A percentile compares a stretch with the other conserved stretches of the same genome.
Conservation (phyloP, 225 moss, liverwort and hornwort genomes). For the Thuidium tamariscinum region DNA sequence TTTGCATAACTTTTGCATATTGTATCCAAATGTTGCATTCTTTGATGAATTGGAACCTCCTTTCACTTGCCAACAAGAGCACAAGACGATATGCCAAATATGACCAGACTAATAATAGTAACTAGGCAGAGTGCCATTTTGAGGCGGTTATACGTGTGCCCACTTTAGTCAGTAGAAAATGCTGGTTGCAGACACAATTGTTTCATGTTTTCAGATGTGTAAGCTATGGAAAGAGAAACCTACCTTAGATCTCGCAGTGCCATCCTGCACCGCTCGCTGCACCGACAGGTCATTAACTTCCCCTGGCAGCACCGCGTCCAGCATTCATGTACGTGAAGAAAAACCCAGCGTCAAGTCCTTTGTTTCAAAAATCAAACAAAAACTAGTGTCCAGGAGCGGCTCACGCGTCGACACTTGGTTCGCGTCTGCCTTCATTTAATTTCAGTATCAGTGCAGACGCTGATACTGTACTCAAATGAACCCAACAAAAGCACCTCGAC, state of each 20-base stretch:
- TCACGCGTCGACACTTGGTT: constrained; percentile 8
- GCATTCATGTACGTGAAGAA: not conserved
- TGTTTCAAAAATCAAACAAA: too few species aligned
- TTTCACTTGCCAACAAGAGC: too few species aligned
- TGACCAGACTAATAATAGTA: too few species aligned
- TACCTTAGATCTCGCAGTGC: not conserved
- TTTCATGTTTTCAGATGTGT: not conserved
- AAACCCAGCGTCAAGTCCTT: too few species aligned
- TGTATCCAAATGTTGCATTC: not conserved
- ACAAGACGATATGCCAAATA: too few species aligned
- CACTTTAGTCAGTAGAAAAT: not conserved
- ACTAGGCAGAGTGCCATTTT: too few species aligned
- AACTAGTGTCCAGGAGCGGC: too few species aligned
- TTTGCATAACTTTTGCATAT: too few species aligned
- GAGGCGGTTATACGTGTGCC: too few species aligned
- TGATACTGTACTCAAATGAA: not conserved
- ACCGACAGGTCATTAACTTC: not conserved
- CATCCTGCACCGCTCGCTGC: not conserved
- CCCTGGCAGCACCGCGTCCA: constrained; percentile 3
- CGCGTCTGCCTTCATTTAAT: not conserved
- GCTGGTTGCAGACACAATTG: not conserved
- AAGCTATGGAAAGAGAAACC: too few species aligned
- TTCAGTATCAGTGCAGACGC: not conserved
- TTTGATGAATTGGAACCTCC: too few species aligned
- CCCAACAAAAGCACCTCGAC: not conserved